Evolutionary conservation across 345 rosid species (phyloP).

Genomic region (Sonneratia alba): DNA sequence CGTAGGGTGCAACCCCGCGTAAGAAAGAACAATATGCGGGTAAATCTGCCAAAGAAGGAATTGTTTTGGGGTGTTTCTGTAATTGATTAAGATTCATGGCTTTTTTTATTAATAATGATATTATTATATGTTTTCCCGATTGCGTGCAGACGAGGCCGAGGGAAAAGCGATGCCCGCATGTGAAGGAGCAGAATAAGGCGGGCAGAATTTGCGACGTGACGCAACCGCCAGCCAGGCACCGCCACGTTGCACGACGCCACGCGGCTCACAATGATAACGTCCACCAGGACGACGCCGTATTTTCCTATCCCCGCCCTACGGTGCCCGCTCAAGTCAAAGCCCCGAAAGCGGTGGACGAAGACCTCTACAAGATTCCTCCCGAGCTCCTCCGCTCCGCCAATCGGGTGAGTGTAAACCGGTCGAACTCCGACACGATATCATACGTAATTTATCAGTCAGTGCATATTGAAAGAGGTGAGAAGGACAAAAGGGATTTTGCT

Average conservation of each 20-base stretch:
- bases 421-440: too few species aligned
- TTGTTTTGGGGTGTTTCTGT: not conserved
- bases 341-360: constrained; percentile 23
- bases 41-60: not conserved
- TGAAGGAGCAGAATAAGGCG: constrained; percentile 39
- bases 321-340: not conserved
- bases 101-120: not conserved
- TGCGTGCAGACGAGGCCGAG: constrained; percentile 26
- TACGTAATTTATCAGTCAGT: too few species aligned
- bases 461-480: too few species aligned
- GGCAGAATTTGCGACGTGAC: constrained; percentile 60
- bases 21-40: not conserved
- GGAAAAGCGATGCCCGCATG: constrained; percentile 32
- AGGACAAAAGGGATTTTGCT: not conserved
- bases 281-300: not conserved
- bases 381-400: constrained; percentile 20
- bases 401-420: constrained; percentile 21
- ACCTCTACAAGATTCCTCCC: constrained; percentile 29
- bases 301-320: not conserved
- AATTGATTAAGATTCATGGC: not conserved
- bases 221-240: constrained; percentile 28
- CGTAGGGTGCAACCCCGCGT: too few species aligned
- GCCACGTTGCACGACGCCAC: not conserved
- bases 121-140: not conserved
- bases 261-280: constrained; percentile 5